phyloP scores from a whole-genome alignment of 1,139 yeast genomes.

The Candida buenavistaensis region DNA sequence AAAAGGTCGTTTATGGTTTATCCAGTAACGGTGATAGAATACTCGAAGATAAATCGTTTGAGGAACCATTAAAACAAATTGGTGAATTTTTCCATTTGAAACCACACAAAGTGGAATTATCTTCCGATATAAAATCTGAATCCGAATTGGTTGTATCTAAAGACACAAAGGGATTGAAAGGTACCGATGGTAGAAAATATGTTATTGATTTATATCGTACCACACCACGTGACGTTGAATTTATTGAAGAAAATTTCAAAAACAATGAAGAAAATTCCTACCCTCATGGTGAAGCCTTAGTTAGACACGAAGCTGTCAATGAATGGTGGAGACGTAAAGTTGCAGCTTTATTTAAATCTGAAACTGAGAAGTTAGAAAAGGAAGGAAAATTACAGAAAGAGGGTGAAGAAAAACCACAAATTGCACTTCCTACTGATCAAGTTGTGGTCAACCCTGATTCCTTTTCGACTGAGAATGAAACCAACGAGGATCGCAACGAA shows the following conservation, averaged over 20 bases:
- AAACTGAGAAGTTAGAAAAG: slow-evolving; percentile 48
- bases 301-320: slow-evolving; percentile 87
- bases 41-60: slow-evolving; percentile 51
- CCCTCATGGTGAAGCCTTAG: slow-evolving; percentile 76
- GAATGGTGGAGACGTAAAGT: slow-evolving; percentile 84
- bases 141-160: slow-evolving; percentile 65
- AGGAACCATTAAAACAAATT: slow-evolving; percentile 55
- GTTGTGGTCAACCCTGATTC: slow-evolving; percentile 81
- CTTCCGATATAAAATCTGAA: slow-evolving; percentile 32
- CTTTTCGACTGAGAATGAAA: slow-evolving; percentile 47
- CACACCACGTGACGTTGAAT: slow-evolving; percentile 80
- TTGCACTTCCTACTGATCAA: slow-evolving; percentile 56
- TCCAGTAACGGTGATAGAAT: slow-evolving; percentile 59
- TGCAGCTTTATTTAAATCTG: slow-evolving; percentile 51
- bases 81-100: slow-evolving; percentile 80
- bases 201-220: slow-evolving; percentile 81
- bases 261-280: slow-evolving; percentile 50
- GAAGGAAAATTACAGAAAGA: slow-evolving; percentile 35
- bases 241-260: slow-evolving; percentile 57
- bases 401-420: slow-evolving; percentile 47
- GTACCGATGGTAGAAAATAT: slow-evolving; percentile 84
- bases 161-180: slow-evolving; percentile 82
- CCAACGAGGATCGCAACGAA: slow-evolving; percentile 53
- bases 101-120: slow-evolving; percentile 54
- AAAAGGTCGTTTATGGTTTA: slow-evolving; percentile 72